Conservation (phyloP, 1,284 basidiomycete genomes). For the Golubevia sp. region DNA sequence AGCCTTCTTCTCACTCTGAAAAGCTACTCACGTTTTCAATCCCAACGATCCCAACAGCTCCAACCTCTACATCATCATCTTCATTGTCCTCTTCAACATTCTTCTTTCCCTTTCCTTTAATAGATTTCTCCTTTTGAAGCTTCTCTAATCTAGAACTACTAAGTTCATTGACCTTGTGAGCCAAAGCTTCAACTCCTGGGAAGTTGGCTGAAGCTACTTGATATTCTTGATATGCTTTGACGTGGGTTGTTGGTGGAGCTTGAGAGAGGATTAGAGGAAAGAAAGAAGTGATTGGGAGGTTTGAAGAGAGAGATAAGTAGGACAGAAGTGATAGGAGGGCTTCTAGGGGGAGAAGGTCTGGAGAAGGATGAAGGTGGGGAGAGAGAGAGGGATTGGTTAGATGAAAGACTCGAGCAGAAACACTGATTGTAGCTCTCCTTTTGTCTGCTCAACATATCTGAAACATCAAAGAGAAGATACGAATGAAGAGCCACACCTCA, state of each 20-base stretch:
- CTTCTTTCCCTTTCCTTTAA: not conserved
- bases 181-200: not conserved
- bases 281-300: not conserved
- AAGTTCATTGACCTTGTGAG: not conserved
- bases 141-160: not conserved
- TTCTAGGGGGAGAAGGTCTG: not conserved
- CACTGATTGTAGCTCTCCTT: too few relatives aligned
- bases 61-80: constrained; percentile 19
- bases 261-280: not conserved
- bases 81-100: constrained; percentile 22
- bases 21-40: constrained; percentile 24
- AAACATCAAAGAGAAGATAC: too few relatives aligned
- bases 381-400: too few relatives aligned
- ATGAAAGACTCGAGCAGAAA: too few relatives aligned
- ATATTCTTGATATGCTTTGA: not conserved
- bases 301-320: not conserved
- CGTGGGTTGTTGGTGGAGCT: not conserved
- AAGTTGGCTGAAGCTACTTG: not conserved
- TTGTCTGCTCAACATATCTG: too few relatives aligned
- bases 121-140: not conserved
- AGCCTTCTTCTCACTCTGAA: constrained; percentile 26
- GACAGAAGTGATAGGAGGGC: not conserved
- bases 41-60: constrained; percentile 34
- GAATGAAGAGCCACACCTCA: too few relatives aligned
- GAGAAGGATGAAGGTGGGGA: too few relatives aligned